These are phyloP conservation scores for Suillus fuscotomentosus DNA, from an alignment of 768 basidiomycete genomes.

Conservation along the genomic window DNA sequence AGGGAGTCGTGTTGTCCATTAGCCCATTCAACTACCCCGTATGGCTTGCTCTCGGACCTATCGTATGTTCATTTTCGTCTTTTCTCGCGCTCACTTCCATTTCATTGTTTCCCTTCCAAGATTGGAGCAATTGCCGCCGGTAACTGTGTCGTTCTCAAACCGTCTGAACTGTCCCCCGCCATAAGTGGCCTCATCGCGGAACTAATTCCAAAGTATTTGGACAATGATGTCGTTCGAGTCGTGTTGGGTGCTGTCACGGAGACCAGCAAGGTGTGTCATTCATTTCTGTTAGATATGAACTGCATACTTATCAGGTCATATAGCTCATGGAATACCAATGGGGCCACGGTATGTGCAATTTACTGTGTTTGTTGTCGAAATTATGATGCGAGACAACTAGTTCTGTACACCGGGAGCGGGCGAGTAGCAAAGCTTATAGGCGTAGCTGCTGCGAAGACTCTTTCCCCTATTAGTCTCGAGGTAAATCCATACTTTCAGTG, in stretches of 20 bases:
- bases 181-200: constrained; percentile 59
- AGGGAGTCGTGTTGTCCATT: constrained; percentile 71
- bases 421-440: constrained; percentile 68
- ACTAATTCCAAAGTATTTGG: constrained; percentile 74
- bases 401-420: constrained; percentile 57
- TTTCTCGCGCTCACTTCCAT: not conserved
- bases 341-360: constrained; percentile 46
- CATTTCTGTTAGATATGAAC: not conserved
- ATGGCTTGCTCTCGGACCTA: constrained; percentile 53
- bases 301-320: not conserved
- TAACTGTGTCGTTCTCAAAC: constrained; percentile 69
- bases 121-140: constrained; percentile 80
- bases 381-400: constrained; percentile 15
- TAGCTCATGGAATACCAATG: constrained; percentile 75
- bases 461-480: constrained; percentile 68
- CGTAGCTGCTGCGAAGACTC: constrained; percentile 70
- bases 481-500: constrained; percentile 22
- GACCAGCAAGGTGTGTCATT: constrained; percentile 47
- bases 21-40: constrained; percentile 77
- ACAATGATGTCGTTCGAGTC: constrained; percentile 59
- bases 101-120: constrained; percentile 24
- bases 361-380: not conserved
- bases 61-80: constrained; percentile 41
- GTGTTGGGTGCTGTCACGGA: constrained; percentile 69
- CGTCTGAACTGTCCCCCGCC: constrained; percentile 66